phyloP scores from a whole-genome alignment of 1,284 basidiomycete genomes.

The Coriolopsis trogii region DNA sequence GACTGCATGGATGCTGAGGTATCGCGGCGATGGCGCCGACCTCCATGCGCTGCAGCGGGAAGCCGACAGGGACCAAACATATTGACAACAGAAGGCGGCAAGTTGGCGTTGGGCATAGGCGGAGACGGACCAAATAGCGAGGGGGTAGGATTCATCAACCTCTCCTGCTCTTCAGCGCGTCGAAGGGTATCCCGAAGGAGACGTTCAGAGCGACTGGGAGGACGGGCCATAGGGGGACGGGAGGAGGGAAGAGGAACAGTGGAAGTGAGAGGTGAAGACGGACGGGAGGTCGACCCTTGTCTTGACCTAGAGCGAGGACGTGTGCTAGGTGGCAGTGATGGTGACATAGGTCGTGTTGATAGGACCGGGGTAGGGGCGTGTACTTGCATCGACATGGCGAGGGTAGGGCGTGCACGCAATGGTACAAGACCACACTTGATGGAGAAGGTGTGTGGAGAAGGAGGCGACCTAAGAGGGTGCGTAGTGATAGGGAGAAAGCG shows the following conservation, averaged over 20 bases:
- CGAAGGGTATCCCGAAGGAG: conserved; percentile 61
- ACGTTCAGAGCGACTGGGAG: conserved; percentile 51
- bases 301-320: conserved; percentile 30
- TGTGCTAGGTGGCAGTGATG: conserved; percentile 18
- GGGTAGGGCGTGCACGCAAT: conserved; percentile 34
- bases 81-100: conserved; percentile 14
- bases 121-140: conserved; percentile 21
- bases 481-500: conserved; percentile 17
- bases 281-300: conserved; percentile 24
- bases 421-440: conserved; percentile 30
- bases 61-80: conserved; percentile 18
- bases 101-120: conserved; percentile 19
- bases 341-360: conserved; percentile 27
- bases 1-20: conserved; percentile 32
- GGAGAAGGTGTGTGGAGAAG: conserved; percentile 24
- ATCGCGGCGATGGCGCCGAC: conserved; percentile 26
- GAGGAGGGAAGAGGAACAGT: conserved; percentile 23
- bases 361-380: conserved; percentile 35
- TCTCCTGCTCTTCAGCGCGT: conserved; percentile 47
- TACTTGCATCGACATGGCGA: conserved; percentile 41
- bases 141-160: conserved; percentile 25
- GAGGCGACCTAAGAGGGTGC: conserved; percentile 23
- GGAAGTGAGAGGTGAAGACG: conserved; percentile 29
- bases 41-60: conserved; percentile 12
- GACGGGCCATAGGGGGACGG: conserved; percentile 35